A percentile compares a stretch with the other conserved stretches of the same genome.
Conservation (phyloP, 148 eudicot genomes). For the Cornus kousa region DNA sequence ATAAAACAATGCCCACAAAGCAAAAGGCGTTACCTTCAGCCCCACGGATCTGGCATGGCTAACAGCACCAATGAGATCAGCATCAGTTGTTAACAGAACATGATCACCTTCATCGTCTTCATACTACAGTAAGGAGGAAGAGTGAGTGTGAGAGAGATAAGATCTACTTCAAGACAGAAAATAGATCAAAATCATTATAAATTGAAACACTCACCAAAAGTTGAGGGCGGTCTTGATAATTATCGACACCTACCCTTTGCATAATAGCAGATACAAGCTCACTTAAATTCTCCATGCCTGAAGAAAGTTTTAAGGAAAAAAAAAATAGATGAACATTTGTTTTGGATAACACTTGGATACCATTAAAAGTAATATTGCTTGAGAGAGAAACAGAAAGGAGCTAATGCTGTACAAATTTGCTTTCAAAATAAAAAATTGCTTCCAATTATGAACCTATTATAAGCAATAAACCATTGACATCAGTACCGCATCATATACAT, state of each 20-base stretch:
- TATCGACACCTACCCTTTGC: constrained; percentile 58
- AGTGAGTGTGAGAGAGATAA: background rate
- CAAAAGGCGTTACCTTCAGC: constrained; percentile 59
- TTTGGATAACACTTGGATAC: background rate
- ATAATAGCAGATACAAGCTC: constrained; percentile 74
- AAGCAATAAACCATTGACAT: background rate
- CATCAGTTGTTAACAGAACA: constrained; percentile 76
- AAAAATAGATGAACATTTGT: background rate
- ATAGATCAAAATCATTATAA: background rate
- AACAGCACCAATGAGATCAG: constrained; percentile 78
- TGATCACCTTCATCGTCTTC: constrained; percentile 96
- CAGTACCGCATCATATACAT: background rate
- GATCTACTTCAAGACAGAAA: constrained; percentile 5
- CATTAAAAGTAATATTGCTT: background rate
- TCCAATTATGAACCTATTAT: too few relatives aligned
- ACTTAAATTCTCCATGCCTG: constrained; percentile 74
- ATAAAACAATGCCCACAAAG: too few relatives aligned
- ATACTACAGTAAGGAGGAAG: constrained; percentile 44
- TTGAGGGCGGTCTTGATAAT: constrained; percentile 48
- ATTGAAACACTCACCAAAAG: constrained; percentile 53
- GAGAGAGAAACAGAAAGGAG: background rate
- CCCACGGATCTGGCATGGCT: constrained; percentile 76
- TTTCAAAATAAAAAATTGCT: background rate
- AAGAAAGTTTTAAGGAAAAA: background rate
- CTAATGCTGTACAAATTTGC: background rate